Base-by-base conservation (phyloP, 352 stramenopile genomes). In the Plasmopara halstedii region DNA sequence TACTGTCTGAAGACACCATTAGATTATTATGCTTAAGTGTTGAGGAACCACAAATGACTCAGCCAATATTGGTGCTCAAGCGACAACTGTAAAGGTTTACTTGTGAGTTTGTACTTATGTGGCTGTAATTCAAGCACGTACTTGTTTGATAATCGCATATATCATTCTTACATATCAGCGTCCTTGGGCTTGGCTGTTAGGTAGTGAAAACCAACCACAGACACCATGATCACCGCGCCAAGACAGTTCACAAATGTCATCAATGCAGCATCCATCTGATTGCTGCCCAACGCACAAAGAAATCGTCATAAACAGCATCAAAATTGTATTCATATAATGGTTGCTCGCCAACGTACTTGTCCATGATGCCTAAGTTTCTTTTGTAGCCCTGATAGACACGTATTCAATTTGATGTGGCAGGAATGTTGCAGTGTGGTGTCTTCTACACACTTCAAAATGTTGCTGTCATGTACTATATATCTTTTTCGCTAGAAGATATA, bases 221-320 rank as follows among this genome's bases (percentile, higher is more conserved):
- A 90, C 18, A 94, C 62, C 78, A 91, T 94, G 64, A 94, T 91
- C 13, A 86, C 70, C 9, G 83, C 74, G 46, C 83, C 83, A 31
- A 94, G 65, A 54, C 68, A 85, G 67, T 94, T 94, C 37, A 94
- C 83, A 59, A 94, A 94, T 33, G 70, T 76, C 83, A 94, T 94
- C 34, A 94, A 59, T 56, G 72, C 72, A 31, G 75, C 51, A 46
- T 94, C 83, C 80, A 94, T 92, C 64, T 92, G 78, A 42, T 92
- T 64, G 65, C 83, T 94, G 50, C 44, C 10, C 18, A 44, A 34
- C 23, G 31, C 25, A 50, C 25, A 2, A 10, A 56, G 7, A 19
- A 50, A 22, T 22, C n/a, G 37, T 13, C 38, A 42, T 9, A 41
- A 17, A 34, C 11, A 10, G 19, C 42, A 21, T 64, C 11, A 62